A percentile compares a stretch with the other conserved stretches of the same genome.
Conservation (phyloP, 371 early-diverging fungal genomes). For the Gilbertella persicaria region DNA sequence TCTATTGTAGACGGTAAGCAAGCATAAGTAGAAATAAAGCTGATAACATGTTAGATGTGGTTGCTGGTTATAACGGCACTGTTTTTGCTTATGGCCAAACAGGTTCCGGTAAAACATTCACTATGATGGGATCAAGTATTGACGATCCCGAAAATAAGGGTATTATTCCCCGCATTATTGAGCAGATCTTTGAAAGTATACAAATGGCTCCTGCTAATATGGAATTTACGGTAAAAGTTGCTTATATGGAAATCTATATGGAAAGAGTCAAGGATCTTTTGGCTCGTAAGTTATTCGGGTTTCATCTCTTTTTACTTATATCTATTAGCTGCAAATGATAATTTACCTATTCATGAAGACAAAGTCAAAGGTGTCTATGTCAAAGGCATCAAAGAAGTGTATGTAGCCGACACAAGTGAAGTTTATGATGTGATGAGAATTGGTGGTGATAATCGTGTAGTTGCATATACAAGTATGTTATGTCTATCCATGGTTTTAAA, state of each 20-base stretch:
- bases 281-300: slow-evolving; percentile 61
- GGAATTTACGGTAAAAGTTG: slow-evolving; percentile 94
- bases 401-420: slow-evolving; percentile 89
- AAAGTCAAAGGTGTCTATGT: slow-evolving; percentile 94
- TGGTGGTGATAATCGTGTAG: slow-evolving; percentile 88
- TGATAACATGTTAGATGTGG: slow-evolving; percentile 50
- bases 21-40: slow-evolving; percentile 64
- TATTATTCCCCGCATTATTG: slow-evolving; percentile 92
- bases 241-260: slow-evolving; percentile 99
- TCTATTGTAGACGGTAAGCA: slow-evolving; percentile 86
- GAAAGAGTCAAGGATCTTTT: slow-evolving; percentile 97
- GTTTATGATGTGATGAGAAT: slow-evolving; percentile 93
- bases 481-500: background rate
- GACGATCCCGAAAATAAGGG: slow-evolving; percentile 87
- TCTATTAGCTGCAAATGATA: slow-evolving; percentile 74
- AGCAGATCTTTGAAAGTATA: slow-evolving; percentile 88
- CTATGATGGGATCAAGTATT: slow-evolving; percentile 98
- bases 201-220: slow-evolving; percentile 81
- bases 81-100: slow-evolving; percentile 99
- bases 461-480: slow-evolving; percentile 84
- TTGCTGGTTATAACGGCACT: slow-evolving; percentile 93
- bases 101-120: slow-evolving; percentile 98
- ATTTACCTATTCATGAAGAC: slow-evolving; percentile 95
- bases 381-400: slow-evolving; percentile 94
- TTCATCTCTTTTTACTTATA: background rate